Conservation (phyloP, 1,284 basidiomycete genomes). For the Pisolithus thermaeus region DNA sequence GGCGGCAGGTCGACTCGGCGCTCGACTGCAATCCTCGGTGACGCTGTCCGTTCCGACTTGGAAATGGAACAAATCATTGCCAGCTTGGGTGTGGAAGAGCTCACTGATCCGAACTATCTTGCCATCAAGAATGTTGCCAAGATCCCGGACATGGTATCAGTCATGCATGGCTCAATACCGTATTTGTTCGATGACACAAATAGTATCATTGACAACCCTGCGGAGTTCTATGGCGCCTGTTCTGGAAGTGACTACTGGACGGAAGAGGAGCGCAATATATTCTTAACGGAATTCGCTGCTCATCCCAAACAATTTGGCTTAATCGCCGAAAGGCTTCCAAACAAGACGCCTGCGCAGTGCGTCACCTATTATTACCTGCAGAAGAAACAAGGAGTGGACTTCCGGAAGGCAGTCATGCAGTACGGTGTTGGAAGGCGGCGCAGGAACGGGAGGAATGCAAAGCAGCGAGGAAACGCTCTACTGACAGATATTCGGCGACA, state of each 20-base stretch:
- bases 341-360: conserved; percentile 88
- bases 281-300: conserved; percentile 77
- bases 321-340: conserved; percentile 75
- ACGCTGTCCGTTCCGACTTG: conserved; percentile 90
- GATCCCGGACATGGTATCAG: conserved; percentile 89
- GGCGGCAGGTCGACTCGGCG: conserved; percentile 65
- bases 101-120: conserved; percentile 86
- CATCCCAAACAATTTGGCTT: conserved; percentile 92
- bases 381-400: conserved; percentile 85
- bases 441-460: conserved; percentile 49
- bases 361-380: conserved; percentile 94
- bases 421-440: conserved; percentile 62
- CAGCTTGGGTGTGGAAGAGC: conserved; percentile 86
- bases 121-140: conserved; percentile 84
- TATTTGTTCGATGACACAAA: conserved; percentile 82
- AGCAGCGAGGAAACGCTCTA: conserved; percentile 72
- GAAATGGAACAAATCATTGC: conserved; percentile 98
- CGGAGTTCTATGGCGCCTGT: conserved; percentile 69
- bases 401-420: conserved; percentile 66
- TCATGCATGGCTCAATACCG: conserved; percentile 55
- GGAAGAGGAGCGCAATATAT: conserved; percentile 75
- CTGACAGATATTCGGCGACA: conserved; percentile 74
- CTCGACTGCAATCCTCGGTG: conserved; percentile 68
- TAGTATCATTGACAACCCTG: conserved; percentile 73
- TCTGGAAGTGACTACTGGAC: conserved; percentile 83